Evolutionary conservation across 2,329 filamentous ascomycete genomes (phyloP).

Genomic region (Ceratocystis alfenasii): DNA sequence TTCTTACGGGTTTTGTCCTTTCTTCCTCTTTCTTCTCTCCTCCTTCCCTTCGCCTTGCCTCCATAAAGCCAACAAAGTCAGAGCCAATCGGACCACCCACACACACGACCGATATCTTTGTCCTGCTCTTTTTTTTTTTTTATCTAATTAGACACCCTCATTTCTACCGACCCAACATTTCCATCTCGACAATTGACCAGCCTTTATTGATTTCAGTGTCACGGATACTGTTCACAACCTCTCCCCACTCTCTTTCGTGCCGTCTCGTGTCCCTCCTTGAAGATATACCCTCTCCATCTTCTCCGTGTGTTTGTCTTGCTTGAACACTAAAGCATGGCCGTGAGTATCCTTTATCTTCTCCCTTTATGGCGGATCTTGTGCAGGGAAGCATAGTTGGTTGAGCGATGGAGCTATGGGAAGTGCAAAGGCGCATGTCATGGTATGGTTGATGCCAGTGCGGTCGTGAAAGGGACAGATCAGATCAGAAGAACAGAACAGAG

Average conservation of each 20-base stretch:
- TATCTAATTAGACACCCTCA: too few species aligned
- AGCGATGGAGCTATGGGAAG: background rate
- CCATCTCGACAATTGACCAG: too few species aligned
- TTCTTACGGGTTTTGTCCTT: background rate
- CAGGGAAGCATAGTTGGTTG: too few species aligned
- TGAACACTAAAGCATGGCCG: conserved; percentile 2
- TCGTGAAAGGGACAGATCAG: background rate
- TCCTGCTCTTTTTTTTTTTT: too few species aligned
- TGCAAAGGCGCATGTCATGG: background rate
- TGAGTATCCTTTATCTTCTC: background rate
- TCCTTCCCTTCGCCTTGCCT: background rate
- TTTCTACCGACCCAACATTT: too few species aligned
- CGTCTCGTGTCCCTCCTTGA: background rate
- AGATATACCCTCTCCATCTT: background rate
- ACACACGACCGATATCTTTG: too few species aligned
- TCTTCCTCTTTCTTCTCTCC: background rate
- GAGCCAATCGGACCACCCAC: too few species aligned
- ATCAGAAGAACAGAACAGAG: background rate
- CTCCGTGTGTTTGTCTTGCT: background rate
- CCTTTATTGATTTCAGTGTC: too few species aligned
- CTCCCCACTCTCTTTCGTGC: too few species aligned
- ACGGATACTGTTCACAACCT: too few species aligned
- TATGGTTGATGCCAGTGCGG: background rate
- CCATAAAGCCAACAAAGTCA: background rate
- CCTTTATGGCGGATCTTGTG: too few species aligned